Conservation (phyloP, 805 yeast species). For the Kuraishia hungarica region DNA sequence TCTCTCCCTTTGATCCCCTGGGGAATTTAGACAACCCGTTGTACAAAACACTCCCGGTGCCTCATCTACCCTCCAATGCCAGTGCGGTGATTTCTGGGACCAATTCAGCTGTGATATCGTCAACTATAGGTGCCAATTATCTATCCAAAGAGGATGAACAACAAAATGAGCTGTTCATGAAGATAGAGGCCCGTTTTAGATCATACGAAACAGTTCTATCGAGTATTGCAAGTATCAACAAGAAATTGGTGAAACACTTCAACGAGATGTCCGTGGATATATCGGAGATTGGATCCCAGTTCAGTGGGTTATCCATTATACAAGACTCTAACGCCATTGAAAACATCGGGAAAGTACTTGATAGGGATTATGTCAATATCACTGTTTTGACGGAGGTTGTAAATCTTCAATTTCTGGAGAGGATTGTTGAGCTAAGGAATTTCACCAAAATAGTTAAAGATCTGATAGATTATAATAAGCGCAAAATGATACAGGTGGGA, state of each 20-base stretch:
- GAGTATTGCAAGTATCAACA: slow-evolving; percentile 30
- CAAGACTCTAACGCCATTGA: slow-evolving; percentile 43
- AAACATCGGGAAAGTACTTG: slow-evolving; percentile 79
- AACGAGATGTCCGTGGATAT: slow-evolving; percentile 39
- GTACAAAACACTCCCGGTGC: slow-evolving; percentile 56
- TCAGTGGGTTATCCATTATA: slow-evolving; percentile 47
- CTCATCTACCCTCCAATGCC: slow-evolving; percentile 16
- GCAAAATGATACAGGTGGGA: slow-evolving; percentile 22
- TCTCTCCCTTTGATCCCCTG: slow-evolving; percentile 52
- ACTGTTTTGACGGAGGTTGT: slow-evolving; percentile 25
- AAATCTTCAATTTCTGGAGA: slow-evolving; percentile 23
- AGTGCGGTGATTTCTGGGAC: slow-evolving; percentile 22
- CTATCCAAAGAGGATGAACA: slow-evolving; percentile 18
- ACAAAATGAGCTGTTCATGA: slow-evolving; percentile 18
- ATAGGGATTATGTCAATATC: slow-evolving; percentile 51
- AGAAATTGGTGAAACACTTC: slow-evolving; percentile 33
- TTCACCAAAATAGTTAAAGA: slow-evolving; percentile 21
- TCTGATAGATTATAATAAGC: slow-evolving; percentile 23
- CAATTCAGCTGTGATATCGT: slow-evolving; percentile 10
- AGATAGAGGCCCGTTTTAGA: slow-evolving; percentile 21
- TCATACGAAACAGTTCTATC: slow-evolving; percentile 23
- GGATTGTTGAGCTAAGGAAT: slow-evolving; percentile 23
- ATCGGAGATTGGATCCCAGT: slow-evolving; percentile 41
- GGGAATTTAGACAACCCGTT: slow-evolving; percentile 42
- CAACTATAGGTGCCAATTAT: slow-evolving; percentile 9